Conservation (phyloP, 1,139 yeast genomes). For the Debaryomyces subglobosus region DNA sequence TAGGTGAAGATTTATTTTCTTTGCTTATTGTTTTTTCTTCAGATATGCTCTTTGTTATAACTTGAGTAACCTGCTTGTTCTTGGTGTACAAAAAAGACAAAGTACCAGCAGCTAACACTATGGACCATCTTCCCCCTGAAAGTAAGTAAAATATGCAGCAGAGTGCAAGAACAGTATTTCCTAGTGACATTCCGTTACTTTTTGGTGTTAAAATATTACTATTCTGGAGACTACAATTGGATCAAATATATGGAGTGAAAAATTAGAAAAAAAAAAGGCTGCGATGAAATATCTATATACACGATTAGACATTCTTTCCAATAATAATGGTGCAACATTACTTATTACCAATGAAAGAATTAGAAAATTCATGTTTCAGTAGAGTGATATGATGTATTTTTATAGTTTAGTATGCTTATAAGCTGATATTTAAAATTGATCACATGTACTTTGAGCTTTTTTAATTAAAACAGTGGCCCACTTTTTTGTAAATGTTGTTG, state of each 20-base stretch:
- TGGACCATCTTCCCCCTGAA: constrained; percentile 31
- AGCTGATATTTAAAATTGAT: not conserved
- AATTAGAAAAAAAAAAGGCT: constrained; percentile 9
- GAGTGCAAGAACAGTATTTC: constrained; percentile 18
- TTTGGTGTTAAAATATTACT: not conserved
- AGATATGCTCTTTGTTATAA: not conserved
- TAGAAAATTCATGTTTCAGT: not conserved
- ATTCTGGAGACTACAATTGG: not conserved
- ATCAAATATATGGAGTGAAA: not conserved
- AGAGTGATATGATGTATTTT: not conserved
- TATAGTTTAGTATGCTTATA: constrained; percentile 2
- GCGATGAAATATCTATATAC: constrained; percentile 11
- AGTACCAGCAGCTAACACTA: constrained; percentile 20
- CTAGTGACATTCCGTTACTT: constrained; percentile 6
- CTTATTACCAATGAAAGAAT: not conserved
- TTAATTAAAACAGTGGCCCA: not conserved
- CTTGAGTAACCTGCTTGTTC: constrained; percentile 4
- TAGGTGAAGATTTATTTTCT: constrained; percentile 26
- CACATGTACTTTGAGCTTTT: not conserved
- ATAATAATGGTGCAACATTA: not conserved
- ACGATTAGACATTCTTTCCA: not conserved
- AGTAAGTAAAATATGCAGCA: constrained; percentile 24
- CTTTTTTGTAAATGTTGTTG: constrained; percentile 5
- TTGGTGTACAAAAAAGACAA: constrained; percentile 13
- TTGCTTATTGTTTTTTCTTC: not conserved